Conservation (phyloP, 1,284 basidiomycete species). For the Sparassis latifolia region DNA sequence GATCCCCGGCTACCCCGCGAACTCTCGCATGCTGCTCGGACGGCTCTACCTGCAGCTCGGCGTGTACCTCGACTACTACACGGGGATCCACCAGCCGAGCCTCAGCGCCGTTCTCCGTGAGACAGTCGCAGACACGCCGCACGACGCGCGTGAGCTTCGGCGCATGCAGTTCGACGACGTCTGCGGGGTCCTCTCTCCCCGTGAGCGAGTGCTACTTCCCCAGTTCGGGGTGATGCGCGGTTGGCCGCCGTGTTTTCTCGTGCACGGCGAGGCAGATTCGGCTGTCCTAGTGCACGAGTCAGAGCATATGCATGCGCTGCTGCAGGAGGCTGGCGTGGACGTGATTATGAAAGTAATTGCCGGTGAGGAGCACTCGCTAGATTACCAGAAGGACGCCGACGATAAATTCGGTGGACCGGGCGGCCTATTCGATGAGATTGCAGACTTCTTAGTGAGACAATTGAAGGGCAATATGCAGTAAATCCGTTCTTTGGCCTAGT, state of each 20-base stretch:
- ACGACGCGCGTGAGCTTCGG: neutral
- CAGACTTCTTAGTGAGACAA: conserved; percentile 22
- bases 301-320: conserved; percentile 29
- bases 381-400: conserved; percentile 40
- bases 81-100: conserved; percentile 47
- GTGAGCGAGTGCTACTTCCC: conserved; percentile 39
- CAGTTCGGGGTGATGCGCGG: conserved; percentile 35
- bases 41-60: conserved; percentile 57
- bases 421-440: conserved; percentile 29
- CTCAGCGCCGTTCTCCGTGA: conserved; percentile 38
- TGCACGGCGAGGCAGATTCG: conserved; percentile 50
- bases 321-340: conserved; percentile 33
- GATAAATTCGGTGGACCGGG: conserved; percentile 21
- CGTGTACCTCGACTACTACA: conserved; percentile 52
- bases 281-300: conserved; percentile 47
- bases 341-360: conserved; percentile 35
- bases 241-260: conserved; percentile 50
- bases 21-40: conserved; percentile 53
- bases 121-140: neutral
- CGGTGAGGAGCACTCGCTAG: conserved; percentile 53
- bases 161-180: conserved; percentile 1
- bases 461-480: too few species aligned
- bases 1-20: conserved; percentile 52
- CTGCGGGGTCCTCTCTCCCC: conserved; percentile 15
- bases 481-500: too few species aligned